Base-by-base conservation (phyloP, 2,329 filamentous ascomycete genomes). In the Aspergillus piperis region DNA sequence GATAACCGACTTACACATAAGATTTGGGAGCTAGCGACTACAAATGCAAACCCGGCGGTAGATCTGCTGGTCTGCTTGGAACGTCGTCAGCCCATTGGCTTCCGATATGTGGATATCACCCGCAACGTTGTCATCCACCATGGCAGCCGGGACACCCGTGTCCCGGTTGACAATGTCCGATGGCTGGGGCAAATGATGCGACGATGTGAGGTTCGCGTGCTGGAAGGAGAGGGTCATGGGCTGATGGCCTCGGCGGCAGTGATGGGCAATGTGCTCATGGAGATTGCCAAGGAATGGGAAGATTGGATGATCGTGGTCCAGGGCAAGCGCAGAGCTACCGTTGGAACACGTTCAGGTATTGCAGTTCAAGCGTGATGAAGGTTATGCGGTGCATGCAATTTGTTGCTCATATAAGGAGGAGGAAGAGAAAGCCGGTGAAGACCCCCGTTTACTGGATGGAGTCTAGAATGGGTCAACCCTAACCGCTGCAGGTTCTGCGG, bases 141-240 rank as follows among this genome's bases (percentile, higher is more conserved):
- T 73, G 95, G 95, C 39, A 91, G 87, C 71, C 88, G 90, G 68
- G 95, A 99, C 71, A 92, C 90, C 6, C 86, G 95, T 23, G 95
- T 99, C 1, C 95, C 95, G 0, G 90, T 96, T 13, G 95, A 96
- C 59, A 99, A 99, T 70, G 92, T 97, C 21, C 86, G 89, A 66
- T 99, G 95, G 95, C 83, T 99, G 7, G 93, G 92, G 60, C 93
- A 93, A 76, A 90, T 90, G 44, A 98, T 99, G 93, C 87, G 90
- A 30, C 84, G 91, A 51, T 98, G 94, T 75, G 95, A 98, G 74
- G 91, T 99, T 13, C 83, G 94, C 5, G 87, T 98, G 5, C 82
- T 99, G 3, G 90, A 96, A 66, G 92, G 91, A 5, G 94, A 99
- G 75, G 92, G 93, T 3, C 95, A 99, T 72, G 94, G 95, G 0